A percentile compares a stretch with the other conserved stretches of the same genome.
Evolutionary conservation across 208 protist genomes (phyloP).

Genomic region (Novymonas esmeraldas): DNA sequence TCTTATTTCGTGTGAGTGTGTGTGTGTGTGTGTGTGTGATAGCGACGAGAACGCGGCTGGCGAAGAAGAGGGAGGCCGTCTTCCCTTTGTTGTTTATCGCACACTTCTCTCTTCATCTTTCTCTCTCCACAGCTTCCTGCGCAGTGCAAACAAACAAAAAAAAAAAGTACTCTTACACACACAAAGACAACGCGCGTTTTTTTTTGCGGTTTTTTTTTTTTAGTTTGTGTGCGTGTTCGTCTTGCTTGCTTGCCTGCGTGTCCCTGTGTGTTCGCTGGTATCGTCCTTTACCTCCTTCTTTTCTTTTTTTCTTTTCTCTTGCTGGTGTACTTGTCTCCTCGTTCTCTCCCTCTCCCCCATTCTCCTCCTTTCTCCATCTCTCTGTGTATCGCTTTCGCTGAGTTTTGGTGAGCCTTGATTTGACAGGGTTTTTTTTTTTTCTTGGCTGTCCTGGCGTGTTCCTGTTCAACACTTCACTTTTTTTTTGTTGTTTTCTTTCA

Average conservation of each 20-base stretch:
- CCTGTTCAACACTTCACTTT: too few species aligned
- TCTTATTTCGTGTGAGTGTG: neutral
- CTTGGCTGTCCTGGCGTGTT: neutral
- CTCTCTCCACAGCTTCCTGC: neutral
- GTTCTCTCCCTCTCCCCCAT: too few species aligned
- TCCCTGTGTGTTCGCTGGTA: neutral
- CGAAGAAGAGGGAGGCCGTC: too few species aligned
- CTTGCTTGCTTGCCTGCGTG: neutral
- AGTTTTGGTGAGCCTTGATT: too few species aligned
- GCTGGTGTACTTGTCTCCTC: too few species aligned
- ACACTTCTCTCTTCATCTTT: conserved; percentile 7
- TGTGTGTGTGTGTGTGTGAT: neutral
- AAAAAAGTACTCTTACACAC: too few species aligned
- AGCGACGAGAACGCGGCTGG: too few species aligned
- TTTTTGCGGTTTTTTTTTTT: neutral
- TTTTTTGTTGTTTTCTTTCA: neutral
- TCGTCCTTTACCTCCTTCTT: neutral
- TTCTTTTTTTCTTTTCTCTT: neutral
- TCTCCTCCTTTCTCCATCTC: too few species aligned
- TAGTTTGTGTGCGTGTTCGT: too few species aligned
- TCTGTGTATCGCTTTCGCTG: too few species aligned
- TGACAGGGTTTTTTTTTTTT: neutral
- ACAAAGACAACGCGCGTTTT: neutral
- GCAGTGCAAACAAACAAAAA: neutral
- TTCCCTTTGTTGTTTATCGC: too few species aligned